Conservation (phyloP, 2,329 filamentous ascomycete species). For the Orbilia quercus region DNA sequence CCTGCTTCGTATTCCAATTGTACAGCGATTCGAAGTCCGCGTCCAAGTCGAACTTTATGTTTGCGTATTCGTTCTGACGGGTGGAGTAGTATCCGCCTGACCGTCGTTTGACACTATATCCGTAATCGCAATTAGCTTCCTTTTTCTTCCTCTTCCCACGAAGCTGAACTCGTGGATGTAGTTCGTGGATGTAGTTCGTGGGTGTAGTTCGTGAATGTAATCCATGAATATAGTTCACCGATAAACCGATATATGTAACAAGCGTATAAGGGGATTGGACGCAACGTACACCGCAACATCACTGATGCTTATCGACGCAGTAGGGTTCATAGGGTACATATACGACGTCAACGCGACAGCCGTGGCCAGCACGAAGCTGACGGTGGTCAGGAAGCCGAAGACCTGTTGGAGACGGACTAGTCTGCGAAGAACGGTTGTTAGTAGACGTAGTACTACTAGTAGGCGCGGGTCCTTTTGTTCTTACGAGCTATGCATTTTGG, state of each 20-base stretch:
- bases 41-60: constrained; percentile 91
- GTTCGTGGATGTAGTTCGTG: no score
- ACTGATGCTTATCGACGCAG: constrained; percentile 71
- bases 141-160: background rate
- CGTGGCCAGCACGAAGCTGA: constrained; percentile 81
- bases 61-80: constrained; percentile 94
- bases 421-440: constrained; percentile 63
- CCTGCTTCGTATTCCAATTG: constrained; percentile 99
- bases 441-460: background rate
- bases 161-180: no score
- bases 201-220: no score
- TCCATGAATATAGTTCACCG: no score
- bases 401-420: constrained; percentile 87
- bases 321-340: constrained; percentile 75
- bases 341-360: constrained; percentile 85
- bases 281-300: constrained; percentile 89
- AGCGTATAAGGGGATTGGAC: background rate
- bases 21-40: constrained; percentile 90
- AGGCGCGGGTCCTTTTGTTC: background rate
- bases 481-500: constrained; percentile 57
- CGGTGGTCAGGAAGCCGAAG: constrained; percentile 98
- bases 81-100: constrained; percentile 90
- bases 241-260: background rate
- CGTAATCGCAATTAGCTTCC: background rate
- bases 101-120: constrained; percentile 79